These are phyloP conservation scores for Conticribra guillardii DNA, from an alignment of 108 stramenopile species.

Conservation along the genomic window DNA sequence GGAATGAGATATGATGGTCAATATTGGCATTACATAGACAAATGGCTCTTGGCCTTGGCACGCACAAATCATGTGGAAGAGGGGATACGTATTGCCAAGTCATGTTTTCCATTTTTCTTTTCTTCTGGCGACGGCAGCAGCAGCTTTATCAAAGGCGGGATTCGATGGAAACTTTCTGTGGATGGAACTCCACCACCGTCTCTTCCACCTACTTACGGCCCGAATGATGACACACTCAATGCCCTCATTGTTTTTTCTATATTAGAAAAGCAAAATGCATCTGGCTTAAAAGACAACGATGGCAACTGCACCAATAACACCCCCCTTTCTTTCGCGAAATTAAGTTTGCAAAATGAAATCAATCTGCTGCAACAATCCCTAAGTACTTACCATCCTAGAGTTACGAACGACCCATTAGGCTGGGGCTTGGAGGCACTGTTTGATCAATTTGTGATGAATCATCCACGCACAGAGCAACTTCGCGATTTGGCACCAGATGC, in stretches of 20 bases:
- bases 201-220: conserved; percentile 2
- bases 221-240: conserved; percentile 22
- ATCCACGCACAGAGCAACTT: conserved; percentile 15
- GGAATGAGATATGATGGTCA: conserved; percentile 28
- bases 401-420: conserved; percentile 31
- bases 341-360: conserved; percentile 19
- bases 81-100: conserved; percentile 22
- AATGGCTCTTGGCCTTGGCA: conserved; percentile 29
- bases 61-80: conserved; percentile 15
- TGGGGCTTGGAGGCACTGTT: conserved; percentile 26
- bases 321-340: too few relatives aligned
- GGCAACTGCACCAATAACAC: not conserved
- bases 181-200: conserved; percentile 11
- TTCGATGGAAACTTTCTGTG: conserved; percentile 30
- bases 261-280: too few relatives aligned
- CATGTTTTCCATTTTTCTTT: conserved; percentile 18
- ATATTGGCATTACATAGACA: conserved; percentile 32
- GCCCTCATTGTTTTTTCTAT: conserved; percentile 29
- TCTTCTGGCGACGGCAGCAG: too few relatives aligned
- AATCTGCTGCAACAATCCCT: conserved; percentile 11
- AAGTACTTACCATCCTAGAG: conserved; percentile 12
- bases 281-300: conserved; percentile 6
- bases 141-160: conserved; percentile 5
- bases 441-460: conserved; percentile 18
- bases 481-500: not conserved